Conservation (phyloP, 257 asterid genomes). For the Solanum medicagineum region DNA sequence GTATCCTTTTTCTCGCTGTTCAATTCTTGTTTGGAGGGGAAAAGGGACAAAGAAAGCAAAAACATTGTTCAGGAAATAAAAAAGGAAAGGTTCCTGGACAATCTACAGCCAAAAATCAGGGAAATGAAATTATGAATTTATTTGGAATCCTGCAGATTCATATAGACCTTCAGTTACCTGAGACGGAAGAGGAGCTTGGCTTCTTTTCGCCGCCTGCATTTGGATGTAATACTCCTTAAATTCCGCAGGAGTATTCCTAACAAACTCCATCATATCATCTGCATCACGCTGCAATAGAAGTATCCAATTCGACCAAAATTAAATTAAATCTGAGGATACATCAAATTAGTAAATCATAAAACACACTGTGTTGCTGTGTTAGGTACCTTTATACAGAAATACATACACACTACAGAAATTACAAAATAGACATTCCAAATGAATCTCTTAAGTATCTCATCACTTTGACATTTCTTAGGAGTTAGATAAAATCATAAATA, state of each 20-base stretch:
- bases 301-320: neutral
- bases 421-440: neutral
- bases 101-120: neutral
- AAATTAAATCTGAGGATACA: neutral
- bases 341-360: neutral
- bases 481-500: neutral
- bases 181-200: conserved; percentile 84
- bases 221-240: conserved; percentile 92
- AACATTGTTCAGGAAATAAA: neutral
- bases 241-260: conserved; percentile 59
- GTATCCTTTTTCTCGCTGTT: neutral
- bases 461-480: neutral
- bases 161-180: conserved; percentile 38
- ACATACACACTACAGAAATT: neutral
- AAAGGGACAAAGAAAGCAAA: neutral
- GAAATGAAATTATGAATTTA: neutral
- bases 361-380: neutral
- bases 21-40: neutral
- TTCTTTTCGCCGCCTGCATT: conserved; percentile 98
- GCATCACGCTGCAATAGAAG: conserved; percentile 64
- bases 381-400: neutral
- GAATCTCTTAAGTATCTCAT: neutral
- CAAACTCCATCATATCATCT: conserved; percentile 75
- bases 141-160: neutral
- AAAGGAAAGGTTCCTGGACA: neutral